A percentile compares a stretch with the other conserved stretches of the same genome.
phyloP scores from a whole-genome alignment of 108 stramenopile genomes.

The Parmales sp. region DNA sequence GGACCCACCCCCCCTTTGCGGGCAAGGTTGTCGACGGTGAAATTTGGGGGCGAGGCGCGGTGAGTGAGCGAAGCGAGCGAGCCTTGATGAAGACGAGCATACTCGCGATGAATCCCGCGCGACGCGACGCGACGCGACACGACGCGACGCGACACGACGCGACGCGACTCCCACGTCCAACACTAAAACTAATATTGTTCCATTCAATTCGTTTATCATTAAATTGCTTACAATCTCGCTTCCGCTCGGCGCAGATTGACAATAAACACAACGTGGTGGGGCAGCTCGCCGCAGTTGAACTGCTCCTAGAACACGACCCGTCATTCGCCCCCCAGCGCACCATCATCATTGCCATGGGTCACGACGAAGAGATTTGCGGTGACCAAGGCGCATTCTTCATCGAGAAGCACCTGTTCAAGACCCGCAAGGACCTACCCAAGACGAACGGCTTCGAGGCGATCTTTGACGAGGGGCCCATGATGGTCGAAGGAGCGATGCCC shows the following conservation, averaged over 20 bases:
- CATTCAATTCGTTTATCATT: too few relatives aligned
- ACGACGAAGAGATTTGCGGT: conserved; percentile 24
- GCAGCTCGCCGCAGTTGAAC: conserved; percentile 14
- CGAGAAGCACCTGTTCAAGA: not conserved
- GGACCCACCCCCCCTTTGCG: conserved; percentile 7
- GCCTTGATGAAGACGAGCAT: too few relatives aligned
- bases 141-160: too few relatives aligned
- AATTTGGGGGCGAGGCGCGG: conserved; percentile 21
- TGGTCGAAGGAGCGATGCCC: conserved; percentile 15
- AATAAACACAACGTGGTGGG: conserved; percentile 20
- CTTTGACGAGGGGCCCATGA: conserved; percentile 18
- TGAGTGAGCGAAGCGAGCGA: too few relatives aligned
- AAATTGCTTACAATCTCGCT: too few relatives aligned
- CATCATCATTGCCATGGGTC: conserved; percentile 14
- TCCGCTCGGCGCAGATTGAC: too few relatives aligned
- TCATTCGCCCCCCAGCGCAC: conserved; percentile 10
- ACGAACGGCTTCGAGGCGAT: not conserved
- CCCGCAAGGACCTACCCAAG: not conserved
- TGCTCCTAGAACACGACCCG: not conserved
- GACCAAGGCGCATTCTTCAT: conserved; percentile 9
- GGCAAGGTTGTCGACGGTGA: conserved; percentile 14
- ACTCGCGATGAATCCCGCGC: too few relatives aligned
- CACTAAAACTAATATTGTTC: too few relatives aligned
- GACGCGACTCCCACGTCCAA: too few relatives aligned
- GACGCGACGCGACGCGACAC: too few relatives aligned